phyloP scores from a whole-genome alignment of 257 asterid genomes.

The Plectranthus barbatus region DNA sequence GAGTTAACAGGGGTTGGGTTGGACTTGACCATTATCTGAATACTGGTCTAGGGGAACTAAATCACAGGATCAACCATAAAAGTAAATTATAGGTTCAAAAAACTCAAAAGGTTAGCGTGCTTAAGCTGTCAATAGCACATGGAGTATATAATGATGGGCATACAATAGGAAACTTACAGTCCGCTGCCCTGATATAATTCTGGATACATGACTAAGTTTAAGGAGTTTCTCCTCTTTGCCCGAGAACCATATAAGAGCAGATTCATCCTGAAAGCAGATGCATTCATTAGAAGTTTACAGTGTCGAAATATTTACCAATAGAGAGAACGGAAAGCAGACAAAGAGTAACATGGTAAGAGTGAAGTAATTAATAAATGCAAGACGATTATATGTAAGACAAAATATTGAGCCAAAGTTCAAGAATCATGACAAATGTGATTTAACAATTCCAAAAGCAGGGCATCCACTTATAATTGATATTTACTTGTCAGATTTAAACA shows the following conservation, averaged over 20 bases:
- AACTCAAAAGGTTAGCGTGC: neutral
- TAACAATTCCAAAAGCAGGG: neutral
- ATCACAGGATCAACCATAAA: neutral
- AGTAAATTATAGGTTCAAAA: neutral
- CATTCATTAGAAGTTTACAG: slow-evolving; percentile 13
- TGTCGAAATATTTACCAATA: slow-evolving; percentile 1
- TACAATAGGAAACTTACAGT: slow-evolving; percentile 57
- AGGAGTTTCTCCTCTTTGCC: slow-evolving; percentile 99
- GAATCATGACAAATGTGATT: slow-evolving; percentile 2
- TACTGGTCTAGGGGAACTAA: neutral
- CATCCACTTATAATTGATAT: neutral
- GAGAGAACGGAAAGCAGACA: slow-evolving; percentile 1
- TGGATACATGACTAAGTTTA: slow-evolving; percentile 79
- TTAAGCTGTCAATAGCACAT: slow-evolving; percentile 9
- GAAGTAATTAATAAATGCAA: neutral
- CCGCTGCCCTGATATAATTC: slow-evolving; percentile 98
- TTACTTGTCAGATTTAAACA: neutral
- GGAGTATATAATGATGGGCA: neutral
- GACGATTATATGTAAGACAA: neutral
- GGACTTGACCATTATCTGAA: neutral
- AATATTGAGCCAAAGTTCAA: slow-evolving; percentile 3
- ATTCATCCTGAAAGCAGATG: slow-evolving; percentile 67
- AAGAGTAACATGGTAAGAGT: neutral
- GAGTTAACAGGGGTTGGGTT: neutral
- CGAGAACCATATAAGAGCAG: slow-evolving; percentile 93